Evolutionary conservation across 371 early-diverging fungal species (phyloP).

Genomic region (Zychaea mexicana): DNA sequence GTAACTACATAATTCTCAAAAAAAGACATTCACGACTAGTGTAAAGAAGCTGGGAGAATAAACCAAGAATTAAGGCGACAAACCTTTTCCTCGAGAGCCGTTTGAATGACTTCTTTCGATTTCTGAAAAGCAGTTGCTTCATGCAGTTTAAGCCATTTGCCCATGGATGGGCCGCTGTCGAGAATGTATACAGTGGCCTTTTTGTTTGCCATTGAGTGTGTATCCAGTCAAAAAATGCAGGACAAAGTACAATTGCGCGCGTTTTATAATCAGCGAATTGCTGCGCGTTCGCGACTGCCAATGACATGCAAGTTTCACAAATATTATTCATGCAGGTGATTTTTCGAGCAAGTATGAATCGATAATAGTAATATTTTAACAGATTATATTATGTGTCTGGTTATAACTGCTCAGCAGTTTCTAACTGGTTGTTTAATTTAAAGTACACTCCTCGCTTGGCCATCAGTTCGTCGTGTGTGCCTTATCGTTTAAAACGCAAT

Average conservation of each 20-base stretch:
- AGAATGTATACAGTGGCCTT: slow-evolving; percentile 64
- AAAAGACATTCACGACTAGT: slow-evolving; percentile 23
- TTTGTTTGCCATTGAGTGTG: slow-evolving; percentile 42
- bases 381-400: no score
- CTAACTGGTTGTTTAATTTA: slow-evolving; percentile 46
- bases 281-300: no score
- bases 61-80: slow-evolving; percentile 18
- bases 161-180: slow-evolving; percentile 59
- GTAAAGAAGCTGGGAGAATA: neutral
- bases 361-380: no score
- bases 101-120: slow-evolving; percentile 41
- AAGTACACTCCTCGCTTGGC: slow-evolving; percentile 51
- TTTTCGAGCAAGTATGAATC: no score
- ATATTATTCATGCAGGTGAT: neutral
- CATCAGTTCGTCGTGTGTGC: slow-evolving; percentile 61
- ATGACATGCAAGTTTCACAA: neutral
- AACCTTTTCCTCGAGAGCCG: slow-evolving; percentile 40
- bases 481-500: slow-evolving; percentile 12
- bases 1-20: slow-evolving; percentile 15
- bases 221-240: neutral
- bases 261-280: no score
- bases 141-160: slow-evolving; percentile 27
- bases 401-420: slow-evolving; percentile 19
- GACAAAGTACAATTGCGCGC: no score
- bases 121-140: slow-evolving; percentile 45